A percentile compares a stretch with the other conserved stretches of the same genome.
Evolutionary conservation across 441 rosid species (phyloP).

Genomic region (Populus hybrid): DNA sequence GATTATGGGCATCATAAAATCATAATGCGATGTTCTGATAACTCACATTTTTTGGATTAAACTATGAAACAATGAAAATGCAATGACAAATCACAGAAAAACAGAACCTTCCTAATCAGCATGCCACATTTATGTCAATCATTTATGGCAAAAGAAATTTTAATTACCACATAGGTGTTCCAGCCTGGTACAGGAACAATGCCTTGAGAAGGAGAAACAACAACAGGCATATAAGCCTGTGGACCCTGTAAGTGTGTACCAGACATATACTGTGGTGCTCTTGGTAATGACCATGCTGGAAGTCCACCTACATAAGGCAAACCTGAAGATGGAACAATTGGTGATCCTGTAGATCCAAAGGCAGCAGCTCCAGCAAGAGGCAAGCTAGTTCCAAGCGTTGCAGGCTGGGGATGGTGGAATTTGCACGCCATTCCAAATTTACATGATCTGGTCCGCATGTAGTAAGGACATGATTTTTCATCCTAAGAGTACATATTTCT

Average conservation of each 20-base stretch:
- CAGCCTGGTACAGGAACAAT: constrained; percentile 58
- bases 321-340: constrained; percentile 43
- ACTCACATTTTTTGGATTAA: not conserved
- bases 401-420: constrained; percentile 80
- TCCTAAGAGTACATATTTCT: constrained; percentile 31
- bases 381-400: constrained; percentile 32
- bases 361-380: constrained; percentile 38
- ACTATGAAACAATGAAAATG: not conserved
- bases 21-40: not conserved
- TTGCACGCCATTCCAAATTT: constrained; percentile 78
- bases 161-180: constrained; percentile 62
- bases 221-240: constrained; percentile 53
- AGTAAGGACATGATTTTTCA: constrained; percentile 70
- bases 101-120: not conserved
- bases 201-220: constrained; percentile 63
- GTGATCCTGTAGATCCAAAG: constrained; percentile 37
- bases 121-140: not conserved
- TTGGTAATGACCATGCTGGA: constrained; percentile 52
- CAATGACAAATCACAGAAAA: not conserved
- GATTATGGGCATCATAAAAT: not conserved
- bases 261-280: constrained; percentile 45
- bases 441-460: constrained; percentile 64
- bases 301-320: constrained; percentile 47
- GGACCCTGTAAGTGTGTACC: constrained; percentile 51
- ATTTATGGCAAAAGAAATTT: not conserved